These are phyloP conservation scores for Rhizopogon salebrosus DNA, from an alignment of 768 basidiomycete species.

Conservation along the genomic window DNA sequence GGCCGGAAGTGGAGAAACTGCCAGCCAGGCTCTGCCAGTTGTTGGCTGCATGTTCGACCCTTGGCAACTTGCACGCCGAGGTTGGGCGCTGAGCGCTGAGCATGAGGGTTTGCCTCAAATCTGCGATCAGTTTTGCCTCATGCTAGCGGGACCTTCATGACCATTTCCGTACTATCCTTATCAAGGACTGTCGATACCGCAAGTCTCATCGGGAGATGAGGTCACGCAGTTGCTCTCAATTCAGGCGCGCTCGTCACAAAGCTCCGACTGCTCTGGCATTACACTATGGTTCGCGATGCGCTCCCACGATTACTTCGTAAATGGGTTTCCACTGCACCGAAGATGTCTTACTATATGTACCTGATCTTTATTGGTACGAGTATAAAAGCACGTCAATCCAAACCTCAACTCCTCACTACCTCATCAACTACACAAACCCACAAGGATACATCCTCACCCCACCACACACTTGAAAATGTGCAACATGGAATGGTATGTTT, in stretches of 20 bases:
- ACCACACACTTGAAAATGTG: constrained; percentile 38
- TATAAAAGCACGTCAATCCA: constrained; percentile 23
- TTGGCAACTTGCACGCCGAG: constrained; percentile 8
- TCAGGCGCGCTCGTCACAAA: constrained; percentile 21
- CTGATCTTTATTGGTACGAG: constrained; percentile 8
- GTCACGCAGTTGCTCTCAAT: constrained; percentile 20
- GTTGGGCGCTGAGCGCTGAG: constrained; percentile 12
- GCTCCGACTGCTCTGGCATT: constrained; percentile 11
- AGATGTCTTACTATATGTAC: constrained; percentile 25
- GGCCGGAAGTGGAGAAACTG: background rate
- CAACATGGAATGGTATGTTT: constrained; percentile 48
- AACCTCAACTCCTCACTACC: background rate
- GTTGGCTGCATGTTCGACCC: constrained; percentile 12
- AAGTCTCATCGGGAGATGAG: constrained; percentile 10
- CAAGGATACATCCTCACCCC: background rate
- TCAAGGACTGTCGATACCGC: constrained; percentile 25
- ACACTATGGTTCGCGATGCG: constrained; percentile 5
- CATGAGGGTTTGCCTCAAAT: constrained; percentile 18
- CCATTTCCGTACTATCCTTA: constrained; percentile 21
- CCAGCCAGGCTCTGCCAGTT: background rate
- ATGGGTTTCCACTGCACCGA: constrained; percentile 25
- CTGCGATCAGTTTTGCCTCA: constrained; percentile 21
- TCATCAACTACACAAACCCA: constrained; percentile 1
- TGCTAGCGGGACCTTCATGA: constrained; percentile 20
- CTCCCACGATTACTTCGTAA: constrained; percentile 32